Conservation (phyloP, 176 grass and related monocot genomes). For the Aegilops tauschii region DNA sequence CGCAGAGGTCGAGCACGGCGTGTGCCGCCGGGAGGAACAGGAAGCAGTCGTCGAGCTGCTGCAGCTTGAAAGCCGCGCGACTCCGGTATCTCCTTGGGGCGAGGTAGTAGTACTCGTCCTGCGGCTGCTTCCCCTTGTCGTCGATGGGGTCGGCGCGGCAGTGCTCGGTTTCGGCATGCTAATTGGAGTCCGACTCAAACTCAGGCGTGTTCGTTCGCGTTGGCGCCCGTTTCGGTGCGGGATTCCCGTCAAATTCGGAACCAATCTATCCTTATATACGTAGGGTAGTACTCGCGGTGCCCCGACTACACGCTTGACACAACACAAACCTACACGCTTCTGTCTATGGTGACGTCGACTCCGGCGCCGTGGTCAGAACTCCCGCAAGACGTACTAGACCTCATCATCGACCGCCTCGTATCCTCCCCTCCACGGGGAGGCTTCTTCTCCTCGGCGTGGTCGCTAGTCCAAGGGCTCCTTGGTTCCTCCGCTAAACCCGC, state of each 20-base stretch:
- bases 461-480: too few species aligned
- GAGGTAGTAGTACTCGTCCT: constrained; percentile 86
- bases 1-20: constrained; percentile 86
- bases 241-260: too few species aligned
- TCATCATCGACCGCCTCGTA: background rate
- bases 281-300: too few species aligned
- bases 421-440: background rate
- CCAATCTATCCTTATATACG: too few species aligned
- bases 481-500: too few species aligned
- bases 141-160: too few species aligned
- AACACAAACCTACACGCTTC: background rate
- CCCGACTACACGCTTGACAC: too few species aligned
- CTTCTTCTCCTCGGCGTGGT: too few species aligned
- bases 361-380: background rate
- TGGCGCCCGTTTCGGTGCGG: too few species aligned
- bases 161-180: too few species aligned
- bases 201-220: too few species aligned
- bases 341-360: background rate
- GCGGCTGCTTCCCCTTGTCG: constrained; percentile 77
- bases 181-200: too few species aligned
- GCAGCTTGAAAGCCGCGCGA: constrained; percentile 89
- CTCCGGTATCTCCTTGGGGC: constrained; percentile 89
- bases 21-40: constrained; percentile 70
- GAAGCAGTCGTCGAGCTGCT: constrained; percentile 83
- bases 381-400: background rate